Evolutionary conservation across 169 alveolate genomes (phyloP).

Genomic region (Plasmodium malariae): DNA sequence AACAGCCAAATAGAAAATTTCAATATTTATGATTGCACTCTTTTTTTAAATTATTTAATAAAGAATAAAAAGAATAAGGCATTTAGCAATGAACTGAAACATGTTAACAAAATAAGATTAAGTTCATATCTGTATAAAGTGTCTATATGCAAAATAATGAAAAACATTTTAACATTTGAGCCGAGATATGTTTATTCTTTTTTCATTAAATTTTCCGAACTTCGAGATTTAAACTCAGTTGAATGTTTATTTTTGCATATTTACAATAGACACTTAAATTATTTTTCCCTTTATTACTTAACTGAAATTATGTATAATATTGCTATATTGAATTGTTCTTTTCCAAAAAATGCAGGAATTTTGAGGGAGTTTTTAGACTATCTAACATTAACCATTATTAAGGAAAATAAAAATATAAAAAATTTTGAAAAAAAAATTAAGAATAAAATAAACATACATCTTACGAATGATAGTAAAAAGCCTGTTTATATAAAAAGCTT

Average conservation of each 20-base stretch:
- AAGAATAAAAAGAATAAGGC: conserved; percentile 51
- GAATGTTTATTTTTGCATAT: conserved; percentile 17
- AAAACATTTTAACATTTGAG: conserved; percentile 14
- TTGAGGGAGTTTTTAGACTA: conserved; percentile 12
- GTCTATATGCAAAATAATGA: conserved; percentile 15
- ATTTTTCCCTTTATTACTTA: conserved; percentile 22
- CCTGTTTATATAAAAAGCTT: conserved; percentile 28
- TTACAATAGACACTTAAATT: conserved; percentile 13
- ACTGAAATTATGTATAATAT: conserved; percentile 16
- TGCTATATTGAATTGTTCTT: conserved; percentile 30
- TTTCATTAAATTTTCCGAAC: conserved; percentile 38
- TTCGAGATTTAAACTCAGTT: conserved; percentile 33
- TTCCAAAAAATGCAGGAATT: conserved; percentile 16
- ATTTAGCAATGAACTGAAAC: conserved; percentile 1
- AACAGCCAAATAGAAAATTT: conserved; percentile 24
- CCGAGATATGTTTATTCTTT: conserved; percentile 24
- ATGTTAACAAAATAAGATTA: conserved; percentile 15
- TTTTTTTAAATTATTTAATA: conserved; percentile 41
- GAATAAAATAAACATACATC: conserved; percentile 2
- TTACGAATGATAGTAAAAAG: neutral
- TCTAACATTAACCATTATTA: conserved; percentile 12
- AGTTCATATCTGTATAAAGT: conserved; percentile 48
- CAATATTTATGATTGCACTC: conserved; percentile 30
- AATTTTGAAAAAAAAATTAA: conserved; percentile 18
- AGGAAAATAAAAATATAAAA: conserved; percentile 36